Base-by-base conservation (phyloP, 345 rosid genomes). In the Kandelia obovata region DNA sequence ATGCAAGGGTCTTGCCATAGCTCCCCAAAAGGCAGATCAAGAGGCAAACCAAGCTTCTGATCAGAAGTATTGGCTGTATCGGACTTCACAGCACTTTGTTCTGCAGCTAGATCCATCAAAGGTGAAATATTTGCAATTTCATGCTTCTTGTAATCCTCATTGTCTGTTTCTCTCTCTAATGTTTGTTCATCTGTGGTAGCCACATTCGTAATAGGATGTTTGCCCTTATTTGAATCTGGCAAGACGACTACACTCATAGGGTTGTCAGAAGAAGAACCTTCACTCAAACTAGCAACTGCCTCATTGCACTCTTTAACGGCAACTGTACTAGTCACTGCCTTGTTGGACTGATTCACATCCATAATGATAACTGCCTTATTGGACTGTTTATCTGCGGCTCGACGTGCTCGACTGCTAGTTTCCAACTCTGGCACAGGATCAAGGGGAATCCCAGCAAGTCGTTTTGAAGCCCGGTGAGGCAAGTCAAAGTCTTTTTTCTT, bases 1-100 rank as follows among this genome's bases (percentile, higher is more conserved):
- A 95, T 95, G 83, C 99, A 95, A 39, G 99, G 98, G 73, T 95
- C 99, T 37, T 82, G 75, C 80, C 93, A 85, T 66, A 95, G 70
- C 78, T 89, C 96, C n/a, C 81, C 87, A 30, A 91, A 84, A 43
- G 92, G 87, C 55, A 81, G 71, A 73, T 87, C 87, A 56, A 82
- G 58, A 27, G 76, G 35, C 25, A 53, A 60, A 30, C 34, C 77
- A 5, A 75, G 66, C 79, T 79, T 68, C 70, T 61, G 78, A 62
- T 72, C 82, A 56, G 69, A 72, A 13, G 26, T 60, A 63, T 20
- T 46, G 37, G 32, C 73, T 32, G 53, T 66, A 70, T 66, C 75
- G 26, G 62, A 64, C 25, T 62, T 75, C 31, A 31, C 58, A 20
- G 63, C 26, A 53, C 57, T 34, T 53, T 62, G 56, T 58, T 62